Evolutionary conservation across 2,329 filamentous ascomycete genomes (phyloP).

Genomic region (Aspergillus novofumigatus): DNA sequence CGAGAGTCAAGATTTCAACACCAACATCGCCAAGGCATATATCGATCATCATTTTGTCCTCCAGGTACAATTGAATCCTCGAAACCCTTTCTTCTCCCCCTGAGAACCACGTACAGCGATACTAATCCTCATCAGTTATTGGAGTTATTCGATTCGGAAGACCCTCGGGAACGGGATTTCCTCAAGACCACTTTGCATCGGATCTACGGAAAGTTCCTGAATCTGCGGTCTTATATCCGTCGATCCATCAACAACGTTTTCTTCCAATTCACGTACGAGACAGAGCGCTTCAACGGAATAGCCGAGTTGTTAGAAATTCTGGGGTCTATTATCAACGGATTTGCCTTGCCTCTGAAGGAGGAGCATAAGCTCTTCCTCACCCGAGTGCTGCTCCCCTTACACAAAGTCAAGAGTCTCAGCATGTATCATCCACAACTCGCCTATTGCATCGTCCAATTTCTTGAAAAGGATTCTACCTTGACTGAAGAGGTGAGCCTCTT

Average conservation of each 20-base stretch:
- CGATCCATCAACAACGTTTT: constrained; percentile 99
- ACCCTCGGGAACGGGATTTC: constrained; percentile 93
- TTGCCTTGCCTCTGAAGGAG: constrained; percentile 92
- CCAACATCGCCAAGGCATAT: constrained; percentile 97
- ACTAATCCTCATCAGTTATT: constrained; percentile 57
- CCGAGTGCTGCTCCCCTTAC: constrained; percentile 82
- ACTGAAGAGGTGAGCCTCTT: constrained; percentile 76
- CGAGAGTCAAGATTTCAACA: constrained; percentile 99
- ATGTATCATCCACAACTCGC: constrained; percentile 99
- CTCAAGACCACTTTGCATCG: constrained; percentile 96
- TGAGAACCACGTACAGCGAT: background rate
- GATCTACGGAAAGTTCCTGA: constrained; percentile 98
- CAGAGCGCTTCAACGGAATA: constrained; percentile 96
- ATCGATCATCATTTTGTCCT: constrained; percentile 98
- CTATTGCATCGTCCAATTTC: constrained; percentile 97
- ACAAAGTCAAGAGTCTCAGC: constrained; percentile 98
- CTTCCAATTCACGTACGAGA: constrained; percentile 99
- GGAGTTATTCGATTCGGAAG: constrained; percentile 98
- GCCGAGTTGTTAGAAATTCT: constrained; percentile 94
- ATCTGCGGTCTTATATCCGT: constrained; percentile 92
- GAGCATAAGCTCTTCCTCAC: constrained; percentile 98
- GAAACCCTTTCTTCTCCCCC: background rate
- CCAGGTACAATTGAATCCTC: constrained; percentile 47
- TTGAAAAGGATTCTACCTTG: constrained; percentile 94
- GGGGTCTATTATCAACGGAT: constrained; percentile 98